Evolutionary conservation across 805 yeast genomes (phyloP).

Genomic region (Pichia phayaonensis): DNA sequence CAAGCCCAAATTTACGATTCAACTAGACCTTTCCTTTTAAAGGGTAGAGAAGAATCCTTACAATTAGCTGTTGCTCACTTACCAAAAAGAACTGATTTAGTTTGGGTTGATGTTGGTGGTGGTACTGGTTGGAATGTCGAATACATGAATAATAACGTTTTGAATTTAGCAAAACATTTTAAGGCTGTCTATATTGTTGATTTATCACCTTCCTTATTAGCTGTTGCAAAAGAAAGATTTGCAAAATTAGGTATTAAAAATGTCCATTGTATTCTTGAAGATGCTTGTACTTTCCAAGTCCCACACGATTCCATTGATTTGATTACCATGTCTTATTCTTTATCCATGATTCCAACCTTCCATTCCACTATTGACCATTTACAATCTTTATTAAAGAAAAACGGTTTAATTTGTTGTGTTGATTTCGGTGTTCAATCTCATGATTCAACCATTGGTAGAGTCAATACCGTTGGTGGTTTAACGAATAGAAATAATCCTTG

Average conservation of each 20-base stretch:
- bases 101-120: slow-evolving; percentile 80
- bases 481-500: slow-evolving; percentile 67
- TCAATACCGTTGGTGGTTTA: slow-evolving; percentile 69
- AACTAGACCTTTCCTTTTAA: slow-evolving; percentile 56
- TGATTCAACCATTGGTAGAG: slow-evolving; percentile 58
- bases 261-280: slow-evolving; percentile 64
- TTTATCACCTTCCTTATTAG: slow-evolving; percentile 69
- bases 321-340: slow-evolving; percentile 70
- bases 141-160: slow-evolving; percentile 48
- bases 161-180: slow-evolving; percentile 42
- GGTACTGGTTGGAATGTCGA: slow-evolving; percentile 84
- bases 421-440: slow-evolving; percentile 74
- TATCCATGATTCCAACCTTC: slow-evolving; percentile 80
- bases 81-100: slow-evolving; percentile 34
- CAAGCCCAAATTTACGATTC: slow-evolving; percentile 74
- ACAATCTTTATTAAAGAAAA: slow-evolving; percentile 39
- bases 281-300: slow-evolving; percentile 64
- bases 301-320: slow-evolving; percentile 52
- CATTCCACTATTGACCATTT: slow-evolving; percentile 73
- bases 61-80: slow-evolving; percentile 54
- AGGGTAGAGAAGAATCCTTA: slow-evolving; percentile 65
- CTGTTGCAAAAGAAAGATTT: slow-evolving; percentile 58
- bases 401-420: slow-evolving; percentile 62
- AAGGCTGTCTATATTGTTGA: slow-evolving; percentile 67
- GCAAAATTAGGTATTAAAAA: slow-evolving; percentile 41